phyloP scores from a whole-genome alignment of 2,329 filamentous ascomycete species.

The Arthrobotrys pseudoclavata region DNA sequence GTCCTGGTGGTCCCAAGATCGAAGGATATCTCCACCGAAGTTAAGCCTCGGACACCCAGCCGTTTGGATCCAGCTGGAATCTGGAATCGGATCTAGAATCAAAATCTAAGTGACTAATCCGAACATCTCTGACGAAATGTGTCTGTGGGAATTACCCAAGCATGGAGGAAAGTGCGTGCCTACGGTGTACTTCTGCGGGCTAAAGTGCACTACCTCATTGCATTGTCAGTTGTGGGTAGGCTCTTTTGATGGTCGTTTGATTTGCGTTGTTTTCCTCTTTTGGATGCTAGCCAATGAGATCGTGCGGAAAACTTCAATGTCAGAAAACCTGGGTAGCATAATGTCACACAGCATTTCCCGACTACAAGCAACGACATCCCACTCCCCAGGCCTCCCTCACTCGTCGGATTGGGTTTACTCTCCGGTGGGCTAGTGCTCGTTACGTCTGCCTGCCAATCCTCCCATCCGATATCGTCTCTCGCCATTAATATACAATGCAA shows the following conservation, averaged over 20 bases:
- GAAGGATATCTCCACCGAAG: not conserved
- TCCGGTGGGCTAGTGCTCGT: not conserved
- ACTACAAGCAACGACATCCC: constrained; percentile 25
- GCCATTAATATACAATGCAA: constrained; percentile 40
- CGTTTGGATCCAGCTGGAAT: constrained; percentile 8
- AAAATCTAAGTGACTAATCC: not conserved
- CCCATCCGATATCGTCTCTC: constrained; percentile 20
- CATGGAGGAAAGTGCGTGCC: too few relatives aligned
- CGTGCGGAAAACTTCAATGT: constrained; percentile 28
- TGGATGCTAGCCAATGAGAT: constrained; percentile 39
- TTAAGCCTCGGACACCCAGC: constrained; percentile 11
- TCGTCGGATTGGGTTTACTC: constrained; percentile 19
- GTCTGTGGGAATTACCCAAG: not conserved
- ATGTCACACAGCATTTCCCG: constrained; percentile 33
- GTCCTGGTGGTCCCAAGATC: not conserved
- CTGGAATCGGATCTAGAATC: not conserved
- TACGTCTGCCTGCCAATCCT: not conserved
- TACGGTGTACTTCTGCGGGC: too few relatives aligned
- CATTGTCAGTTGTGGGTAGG: not conserved
- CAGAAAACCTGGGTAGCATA: constrained; percentile 31
- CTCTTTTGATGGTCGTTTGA: constrained; percentile 16
- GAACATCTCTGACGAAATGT: constrained; percentile 1
- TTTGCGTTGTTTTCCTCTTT: constrained; percentile 40
- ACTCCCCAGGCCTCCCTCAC: not conserved
- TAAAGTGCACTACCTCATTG: not conserved